Evolutionary conservation across 2,329 filamentous ascomycete species (phyloP).

Genomic region (Thelonectria rubi): DNA sequence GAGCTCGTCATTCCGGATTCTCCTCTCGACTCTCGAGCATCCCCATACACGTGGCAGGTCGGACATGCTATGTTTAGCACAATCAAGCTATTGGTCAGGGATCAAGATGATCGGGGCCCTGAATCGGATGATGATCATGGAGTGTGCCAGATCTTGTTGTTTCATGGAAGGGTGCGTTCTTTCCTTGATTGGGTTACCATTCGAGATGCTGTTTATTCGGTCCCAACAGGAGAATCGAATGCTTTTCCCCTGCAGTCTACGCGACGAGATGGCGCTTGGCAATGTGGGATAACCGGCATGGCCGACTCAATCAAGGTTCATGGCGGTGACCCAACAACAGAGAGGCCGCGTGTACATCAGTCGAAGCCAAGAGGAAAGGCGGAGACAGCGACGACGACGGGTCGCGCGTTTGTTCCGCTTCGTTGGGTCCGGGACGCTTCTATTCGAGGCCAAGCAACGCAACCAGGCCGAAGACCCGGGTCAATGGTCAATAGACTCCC

Average conservation of each 20-base stretch:
- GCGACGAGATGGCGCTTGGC: background rate
- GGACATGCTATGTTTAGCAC: background rate
- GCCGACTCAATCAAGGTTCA: background rate
- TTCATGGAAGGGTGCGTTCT: background rate
- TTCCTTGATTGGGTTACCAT: background rate
- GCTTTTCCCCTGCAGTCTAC: background rate
- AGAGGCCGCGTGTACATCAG: slow-evolving; percentile 3
- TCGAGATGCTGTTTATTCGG: background rate
- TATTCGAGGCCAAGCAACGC: background rate
- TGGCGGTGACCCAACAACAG: background rate
- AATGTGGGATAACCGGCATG: slow-evolving; percentile 1
- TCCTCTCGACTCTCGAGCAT: background rate
- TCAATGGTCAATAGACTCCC: background rate
- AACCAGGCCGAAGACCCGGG: slow-evolving; percentile 19
- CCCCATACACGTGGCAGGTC: background rate
- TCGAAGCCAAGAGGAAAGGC: slow-evolving; percentile 3
- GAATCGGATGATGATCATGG: background rate
- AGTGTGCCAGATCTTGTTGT: background rate
- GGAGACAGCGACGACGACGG: background rate
- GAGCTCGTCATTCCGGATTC: background rate
- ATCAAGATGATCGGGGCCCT: background rate
- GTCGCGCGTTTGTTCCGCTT: background rate
- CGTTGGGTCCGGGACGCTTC: background rate
- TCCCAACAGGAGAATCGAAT: background rate
- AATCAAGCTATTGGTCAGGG: background rate